Conservation (phyloP, 129 eudicot genomes). For the Lactuca sativa region DNA sequence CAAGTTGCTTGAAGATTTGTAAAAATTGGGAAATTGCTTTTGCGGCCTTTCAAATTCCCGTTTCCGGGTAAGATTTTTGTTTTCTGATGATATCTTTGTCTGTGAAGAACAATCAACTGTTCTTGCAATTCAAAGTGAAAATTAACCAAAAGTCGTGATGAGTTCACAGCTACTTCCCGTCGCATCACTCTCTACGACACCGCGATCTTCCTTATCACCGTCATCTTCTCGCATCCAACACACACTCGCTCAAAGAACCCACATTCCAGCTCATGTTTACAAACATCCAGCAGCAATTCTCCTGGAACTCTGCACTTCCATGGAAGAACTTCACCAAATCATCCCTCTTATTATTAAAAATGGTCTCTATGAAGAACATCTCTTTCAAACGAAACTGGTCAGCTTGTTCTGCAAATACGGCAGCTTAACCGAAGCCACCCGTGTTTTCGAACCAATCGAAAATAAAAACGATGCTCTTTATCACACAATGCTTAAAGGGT, state of each 20-base stretch:
- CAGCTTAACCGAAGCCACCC: conserved; percentile 62
- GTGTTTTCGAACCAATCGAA: conserved; percentile 67
- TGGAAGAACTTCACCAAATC: conserved; percentile 64
- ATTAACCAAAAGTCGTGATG: conserved; percentile 8
- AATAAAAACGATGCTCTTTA: conserved; percentile 63
- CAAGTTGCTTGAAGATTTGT: too few species aligned
- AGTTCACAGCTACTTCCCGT: conserved; percentile 19
- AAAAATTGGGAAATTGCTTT: background rate
- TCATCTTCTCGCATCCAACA: conserved; percentile 31
- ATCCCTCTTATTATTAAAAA: conserved; percentile 71
- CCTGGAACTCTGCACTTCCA: conserved; percentile 77
- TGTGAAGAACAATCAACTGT: conserved; percentile 1
- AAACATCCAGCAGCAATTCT: conserved; percentile 72
- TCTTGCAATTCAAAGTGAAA: background rate
- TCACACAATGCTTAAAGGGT: conserved; percentile 87
- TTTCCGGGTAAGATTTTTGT: conserved; percentile 18
- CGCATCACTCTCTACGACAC: conserved; percentile 25
- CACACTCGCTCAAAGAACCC: conserved; percentile 47
- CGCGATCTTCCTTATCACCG: conserved; percentile 22
- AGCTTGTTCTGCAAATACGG: conserved; percentile 66
- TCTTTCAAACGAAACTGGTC: conserved; percentile 76
- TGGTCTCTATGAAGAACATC: conserved; percentile 58
- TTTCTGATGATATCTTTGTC: background rate
- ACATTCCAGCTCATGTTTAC: conserved; percentile 68
- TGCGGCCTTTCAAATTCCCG: background rate